Conservation (phyloP, 768 basidiomycete genomes). For the Ramaria sp. region DNA sequence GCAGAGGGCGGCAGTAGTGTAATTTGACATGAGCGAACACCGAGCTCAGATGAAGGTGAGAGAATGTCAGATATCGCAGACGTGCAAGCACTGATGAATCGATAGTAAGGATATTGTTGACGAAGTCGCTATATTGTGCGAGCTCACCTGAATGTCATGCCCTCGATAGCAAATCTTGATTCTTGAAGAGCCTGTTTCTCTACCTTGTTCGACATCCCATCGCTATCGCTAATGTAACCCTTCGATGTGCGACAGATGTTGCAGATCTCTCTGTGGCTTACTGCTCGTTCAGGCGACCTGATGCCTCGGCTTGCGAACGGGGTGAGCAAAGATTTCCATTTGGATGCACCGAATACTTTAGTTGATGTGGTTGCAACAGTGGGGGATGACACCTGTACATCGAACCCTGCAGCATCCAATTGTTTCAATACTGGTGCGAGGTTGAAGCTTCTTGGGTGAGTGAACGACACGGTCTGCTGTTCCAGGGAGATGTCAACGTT, state of each 20-base stretch:
- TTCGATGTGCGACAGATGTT: not conserved
- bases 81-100: not conserved
- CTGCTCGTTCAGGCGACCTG: not conserved
- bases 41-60: not conserved
- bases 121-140: not conserved
- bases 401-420: slow-evolving; percentile 1
- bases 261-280: slow-evolving; percentile 5
- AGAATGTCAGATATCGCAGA: not conserved
- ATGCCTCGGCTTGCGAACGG: not conserved
- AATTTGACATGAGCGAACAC: slow-evolving; percentile 2
- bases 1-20: slow-evolving; percentile 5
- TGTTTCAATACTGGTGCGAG: not conserved
- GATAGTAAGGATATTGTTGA: not conserved
- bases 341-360: not conserved
- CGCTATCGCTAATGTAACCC: not conserved
- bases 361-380: not conserved
- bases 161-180: slow-evolving; percentile 6
- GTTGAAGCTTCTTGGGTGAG: not conserved
- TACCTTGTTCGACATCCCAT: not conserved
- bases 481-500: not conserved
- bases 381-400: not conserved
- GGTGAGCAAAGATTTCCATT: not conserved
- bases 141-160: slow-evolving; percentile 4
- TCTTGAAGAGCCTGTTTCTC: not conserved
- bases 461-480: not conserved